Conservation (phyloP, 2,329 filamentous ascomycete species). For the Colletotrichum plurivorum region DNA sequence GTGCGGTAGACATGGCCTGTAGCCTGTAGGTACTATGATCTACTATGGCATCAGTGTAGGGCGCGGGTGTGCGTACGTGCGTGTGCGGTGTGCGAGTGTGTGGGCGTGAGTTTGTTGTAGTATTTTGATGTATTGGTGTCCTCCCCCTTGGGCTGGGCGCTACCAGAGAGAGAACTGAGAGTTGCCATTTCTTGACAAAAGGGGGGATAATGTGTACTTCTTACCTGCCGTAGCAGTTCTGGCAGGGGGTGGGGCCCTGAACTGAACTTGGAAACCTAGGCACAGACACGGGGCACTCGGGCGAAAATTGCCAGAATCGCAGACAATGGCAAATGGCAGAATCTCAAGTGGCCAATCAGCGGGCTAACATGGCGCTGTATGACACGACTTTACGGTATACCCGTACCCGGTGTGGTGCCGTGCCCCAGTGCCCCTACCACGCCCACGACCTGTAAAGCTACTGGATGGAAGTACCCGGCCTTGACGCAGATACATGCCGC, state of each 20-base stretch:
- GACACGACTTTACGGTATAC: constrained; percentile 32
- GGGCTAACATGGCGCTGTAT: constrained; percentile 17
- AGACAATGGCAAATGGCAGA: background rate
- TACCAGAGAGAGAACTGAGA: background rate
- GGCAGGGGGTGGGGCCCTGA: background rate
- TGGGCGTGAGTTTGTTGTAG: no score
- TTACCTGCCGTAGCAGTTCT: background rate
- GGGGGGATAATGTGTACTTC: background rate
- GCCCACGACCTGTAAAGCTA: no score
- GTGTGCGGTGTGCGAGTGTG: no score
- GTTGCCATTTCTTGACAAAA: constrained; percentile 14
- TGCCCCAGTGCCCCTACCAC: no score
- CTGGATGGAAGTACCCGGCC: background rate
- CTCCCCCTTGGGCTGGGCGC: no score
- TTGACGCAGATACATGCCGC: background rate
- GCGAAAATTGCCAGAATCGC: constrained; percentile 35
- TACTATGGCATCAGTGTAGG: no score
- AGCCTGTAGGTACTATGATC: no score
- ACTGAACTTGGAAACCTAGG: background rate
- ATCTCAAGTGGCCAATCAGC: constrained; percentile 26
- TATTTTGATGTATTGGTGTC: no score
- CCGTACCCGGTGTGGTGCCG: background rate
- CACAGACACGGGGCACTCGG: constrained; percentile 20
- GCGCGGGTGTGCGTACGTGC: no score
- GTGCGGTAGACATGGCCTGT: no score